These are phyloP conservation scores for Pistacia vera DNA, from an alignment of 345 rosid species.

Conservation along the genomic window DNA sequence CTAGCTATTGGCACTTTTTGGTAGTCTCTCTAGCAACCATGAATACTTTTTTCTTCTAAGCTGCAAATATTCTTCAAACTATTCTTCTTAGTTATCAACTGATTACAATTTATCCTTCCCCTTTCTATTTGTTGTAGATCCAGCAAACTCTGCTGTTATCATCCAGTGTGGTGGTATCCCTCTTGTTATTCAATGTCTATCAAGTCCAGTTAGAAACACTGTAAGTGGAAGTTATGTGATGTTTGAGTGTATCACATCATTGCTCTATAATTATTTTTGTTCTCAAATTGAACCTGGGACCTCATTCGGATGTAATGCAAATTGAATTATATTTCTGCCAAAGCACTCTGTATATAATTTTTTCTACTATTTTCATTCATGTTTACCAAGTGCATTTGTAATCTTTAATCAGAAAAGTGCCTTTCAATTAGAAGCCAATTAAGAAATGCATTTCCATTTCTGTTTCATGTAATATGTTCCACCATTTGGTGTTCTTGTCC, in stretches of 20 bases:
- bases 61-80: slow-evolving; percentile 2
- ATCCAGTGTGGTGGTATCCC: slow-evolving; percentile 60
- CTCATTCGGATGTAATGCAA: neutral
- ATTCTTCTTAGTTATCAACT: neutral
- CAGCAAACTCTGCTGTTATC: slow-evolving; percentile 60
- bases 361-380: neutral
- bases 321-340: neutral
- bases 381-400: neutral
- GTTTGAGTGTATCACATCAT: neutral
- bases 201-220: slow-evolving; percentile 88
- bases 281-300: neutral
- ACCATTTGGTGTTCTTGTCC: neutral
- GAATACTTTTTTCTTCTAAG: neutral
- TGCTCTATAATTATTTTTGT: neutral
- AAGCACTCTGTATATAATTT: neutral
- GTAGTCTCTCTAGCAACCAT: neutral
- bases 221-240: slow-evolving; percentile 40
- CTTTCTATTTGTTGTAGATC: slow-evolving; percentile 49
- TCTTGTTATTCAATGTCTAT: slow-evolving; percentile 70
- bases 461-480: neutral
- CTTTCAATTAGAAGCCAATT: neutral
- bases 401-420: neutral
- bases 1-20: slow-evolving; percentile 1
- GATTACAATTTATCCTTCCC: neutral
- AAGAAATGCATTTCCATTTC: neutral